These are phyloP conservation scores for Fomitopsis palustris DNA, from an alignment of 1,284 basidiomycete genomes.

Conservation along the genomic window DNA sequence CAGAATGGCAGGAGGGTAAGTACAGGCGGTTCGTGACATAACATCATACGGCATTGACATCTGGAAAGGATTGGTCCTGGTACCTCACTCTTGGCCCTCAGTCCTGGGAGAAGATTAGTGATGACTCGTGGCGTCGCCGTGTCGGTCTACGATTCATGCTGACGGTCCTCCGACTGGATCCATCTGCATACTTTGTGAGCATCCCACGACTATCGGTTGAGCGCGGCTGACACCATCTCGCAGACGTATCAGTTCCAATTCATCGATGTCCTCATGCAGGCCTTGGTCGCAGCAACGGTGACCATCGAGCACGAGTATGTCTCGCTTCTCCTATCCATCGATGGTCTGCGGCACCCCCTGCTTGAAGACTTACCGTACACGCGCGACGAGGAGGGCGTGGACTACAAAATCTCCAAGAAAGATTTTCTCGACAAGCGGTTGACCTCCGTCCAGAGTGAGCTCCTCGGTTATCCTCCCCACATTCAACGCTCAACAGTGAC, in stretches of 20 bases:
- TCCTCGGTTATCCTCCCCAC: not conserved
- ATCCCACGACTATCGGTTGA: no score
- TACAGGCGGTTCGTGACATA: not conserved
- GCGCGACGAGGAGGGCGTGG: constrained; percentile 5
- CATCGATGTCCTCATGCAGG: constrained; percentile 53
- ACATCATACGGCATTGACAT: not conserved
- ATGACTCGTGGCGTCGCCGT: constrained; percentile 52
- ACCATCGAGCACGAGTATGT: constrained; percentile 63
- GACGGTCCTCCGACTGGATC: constrained; percentile 63
- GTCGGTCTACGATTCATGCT: constrained; percentile 71
- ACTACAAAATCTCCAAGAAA: constrained; percentile 20
- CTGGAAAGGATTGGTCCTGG: constrained; percentile 57
- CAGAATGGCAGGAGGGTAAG: constrained; percentile 42
- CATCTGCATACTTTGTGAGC: constrained; percentile 57
- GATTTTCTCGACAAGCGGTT: constrained; percentile 23
- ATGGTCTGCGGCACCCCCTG: constrained; percentile 50
- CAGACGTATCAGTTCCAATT: constrained; percentile 55
- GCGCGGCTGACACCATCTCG: no score
- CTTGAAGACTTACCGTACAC: constrained; percentile 32
- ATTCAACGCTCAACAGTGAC: not conserved
- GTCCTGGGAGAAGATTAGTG: constrained; percentile 59
- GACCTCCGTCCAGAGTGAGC: constrained; percentile 24
- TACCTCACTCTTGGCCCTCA: constrained; percentile 56
- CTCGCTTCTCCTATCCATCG: constrained; percentile 47
- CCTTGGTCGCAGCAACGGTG: constrained; percentile 47